Conservation (phyloP, 23 red algal species). For the Gracilaria domingensis region DNA sequence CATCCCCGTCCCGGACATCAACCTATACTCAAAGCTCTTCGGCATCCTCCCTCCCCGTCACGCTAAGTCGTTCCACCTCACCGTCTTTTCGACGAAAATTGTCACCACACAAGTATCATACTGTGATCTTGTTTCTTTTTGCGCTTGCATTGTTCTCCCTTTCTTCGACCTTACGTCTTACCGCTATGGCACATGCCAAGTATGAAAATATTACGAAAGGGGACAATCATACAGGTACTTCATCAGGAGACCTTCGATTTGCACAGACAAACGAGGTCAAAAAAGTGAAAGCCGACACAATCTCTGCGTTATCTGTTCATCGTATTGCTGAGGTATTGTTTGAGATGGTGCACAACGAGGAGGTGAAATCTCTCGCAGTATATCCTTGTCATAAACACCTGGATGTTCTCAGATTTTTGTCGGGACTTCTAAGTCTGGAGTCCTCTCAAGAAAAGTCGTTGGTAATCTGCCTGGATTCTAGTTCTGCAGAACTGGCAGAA, state of each 20-base stretch:
- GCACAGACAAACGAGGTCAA: not conserved
- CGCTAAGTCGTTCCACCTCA: not conserved
- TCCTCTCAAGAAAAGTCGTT: not conserved
- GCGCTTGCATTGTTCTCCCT: not conserved
- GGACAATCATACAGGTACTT: not conserved
- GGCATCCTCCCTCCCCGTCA: slow-evolving; percentile 12
- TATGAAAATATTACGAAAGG: not conserved
- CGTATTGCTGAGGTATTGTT: slow-evolving; percentile 30
- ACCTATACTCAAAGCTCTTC: slow-evolving; percentile 14
- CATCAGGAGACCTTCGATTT: not conserved
- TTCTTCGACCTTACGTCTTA: not conserved
- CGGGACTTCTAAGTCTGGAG: not conserved
- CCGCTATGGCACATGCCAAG: not conserved
- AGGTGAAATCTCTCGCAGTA: not conserved
- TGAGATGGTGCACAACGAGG: slow-evolving; percentile 2
- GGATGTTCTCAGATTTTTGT: not conserved
- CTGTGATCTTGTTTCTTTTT: slow-evolving; percentile 18
- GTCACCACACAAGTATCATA: slow-evolving; percentile 1
- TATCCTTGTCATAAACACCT: slow-evolving; percentile 23
- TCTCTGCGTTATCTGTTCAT: slow-evolving; percentile 2
- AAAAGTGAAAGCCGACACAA: too few species aligned
- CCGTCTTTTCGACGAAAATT: not conserved
- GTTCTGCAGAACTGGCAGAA: not conserved
- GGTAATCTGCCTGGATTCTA: slow-evolving; percentile 15
- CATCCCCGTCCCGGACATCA: not conserved